Evolutionary conservation across 78 protist genomes (phyloP), one percentile per base, ranked within the genome.

Genomic region (Cyanophora paradoxa): DNA sequence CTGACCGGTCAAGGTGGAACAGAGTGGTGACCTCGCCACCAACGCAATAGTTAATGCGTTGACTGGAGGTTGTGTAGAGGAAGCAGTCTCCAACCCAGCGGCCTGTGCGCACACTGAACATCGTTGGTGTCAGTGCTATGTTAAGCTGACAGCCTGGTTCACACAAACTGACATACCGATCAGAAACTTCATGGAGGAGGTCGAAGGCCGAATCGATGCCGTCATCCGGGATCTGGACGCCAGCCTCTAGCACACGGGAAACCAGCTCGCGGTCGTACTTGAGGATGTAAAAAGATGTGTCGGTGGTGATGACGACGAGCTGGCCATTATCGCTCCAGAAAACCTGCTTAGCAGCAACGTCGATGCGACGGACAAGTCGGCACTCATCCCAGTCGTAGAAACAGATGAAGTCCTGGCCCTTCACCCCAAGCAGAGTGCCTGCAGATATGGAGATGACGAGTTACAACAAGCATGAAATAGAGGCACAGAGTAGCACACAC

Each of bases 51-150:
- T 90, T 90, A 67, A 97, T 87, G 26, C 95, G 81, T 39, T 22
- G 66, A 26, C 40, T 34, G 19, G 36, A 3, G 80, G 81, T 93
- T 52, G 93, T 84, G 89, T 87, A 97, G 72, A 95, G 48, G 44
- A 97, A 94, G 86, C 96, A 92, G 50, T 92, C 96, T 31, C 97
- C 98, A 17, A 92, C 90, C 97, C 97, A 96, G 50, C 34, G 19
- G 41, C 83, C 94, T 4, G 92, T 80, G 28, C 84, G 82, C 33
- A 92, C 74, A 19, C 24, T 5, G 16, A 3, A 46, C 46, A 30
- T 5, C 7, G 52, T n/a, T 7, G 52, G 7, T 16, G 54, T 11
- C 26, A 52, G n/a, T 8, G 58, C 28, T 3, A 6, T 6, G 39
- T 6, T 34, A 26, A 28, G 39, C 22, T 26, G 36, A n/a, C 6